A percentile compares a stretch with the other conserved stretches of the same genome.
Conservation (phyloP, 1,284 basidiomycete genomes). For the Pyrrhoderma noxium region DNA sequence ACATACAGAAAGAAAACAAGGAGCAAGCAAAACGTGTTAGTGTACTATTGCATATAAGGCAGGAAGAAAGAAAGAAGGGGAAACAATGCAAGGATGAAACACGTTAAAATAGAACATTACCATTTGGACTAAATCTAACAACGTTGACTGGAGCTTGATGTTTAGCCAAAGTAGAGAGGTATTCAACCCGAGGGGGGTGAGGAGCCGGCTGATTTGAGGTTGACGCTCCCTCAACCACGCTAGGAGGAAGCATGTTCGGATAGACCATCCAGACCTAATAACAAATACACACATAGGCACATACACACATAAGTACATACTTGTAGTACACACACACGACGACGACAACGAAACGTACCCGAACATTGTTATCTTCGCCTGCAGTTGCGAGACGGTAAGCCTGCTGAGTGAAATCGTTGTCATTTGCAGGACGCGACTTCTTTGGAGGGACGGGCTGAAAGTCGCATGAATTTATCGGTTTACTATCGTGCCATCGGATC, state of each 20-base stretch:
- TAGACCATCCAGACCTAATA: slow-evolving; percentile 88
- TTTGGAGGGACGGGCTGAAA: slow-evolving; percentile 78
- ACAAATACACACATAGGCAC: background rate
- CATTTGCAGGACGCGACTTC: slow-evolving; percentile 63
- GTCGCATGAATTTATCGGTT: slow-evolving; percentile 91
- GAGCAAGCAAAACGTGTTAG: slow-evolving; percentile 3
- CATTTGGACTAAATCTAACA: slow-evolving; percentile 92
- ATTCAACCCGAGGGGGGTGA: slow-evolving; percentile 88
- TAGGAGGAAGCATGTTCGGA: slow-evolving; percentile 75
- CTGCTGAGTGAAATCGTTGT: slow-evolving; percentile 52
- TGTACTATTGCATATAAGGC: too few species aligned
- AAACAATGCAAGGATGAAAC: too few species aligned
- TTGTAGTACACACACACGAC: background rate
- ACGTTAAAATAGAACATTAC: slow-evolving; percentile 33
- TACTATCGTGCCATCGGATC: slow-evolving; percentile 92
- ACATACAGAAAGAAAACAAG: slow-evolving; percentile 3
- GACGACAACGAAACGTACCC: slow-evolving; percentile 50
- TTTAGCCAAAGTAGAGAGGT: slow-evolving; percentile 87
- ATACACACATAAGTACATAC: background rate
- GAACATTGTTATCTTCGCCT: slow-evolving; percentile 94
- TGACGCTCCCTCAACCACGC: slow-evolving; percentile 45
- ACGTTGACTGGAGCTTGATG: slow-evolving; percentile 97
- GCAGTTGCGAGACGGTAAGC: slow-evolving; percentile 90
- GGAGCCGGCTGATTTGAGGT: slow-evolving; percentile 37
- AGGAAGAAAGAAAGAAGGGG: too few species aligned